phyloP scores from a whole-genome alignment of 768 basidiomycete species.

The Suillus placidus region DNA sequence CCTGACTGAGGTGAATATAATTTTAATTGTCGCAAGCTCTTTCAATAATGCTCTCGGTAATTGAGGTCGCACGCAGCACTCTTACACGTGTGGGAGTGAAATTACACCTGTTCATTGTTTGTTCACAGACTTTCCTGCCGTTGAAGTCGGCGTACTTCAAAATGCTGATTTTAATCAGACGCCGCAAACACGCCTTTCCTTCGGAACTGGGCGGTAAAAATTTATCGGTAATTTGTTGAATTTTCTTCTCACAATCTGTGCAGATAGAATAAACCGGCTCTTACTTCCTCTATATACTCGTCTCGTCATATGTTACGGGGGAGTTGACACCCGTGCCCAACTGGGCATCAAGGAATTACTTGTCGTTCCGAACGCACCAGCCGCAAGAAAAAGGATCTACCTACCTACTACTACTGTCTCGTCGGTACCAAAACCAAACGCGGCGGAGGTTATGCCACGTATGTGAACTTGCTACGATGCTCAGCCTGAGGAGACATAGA shows the following conservation, averaged over 20 bases:
- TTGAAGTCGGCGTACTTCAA: constrained; percentile 54
- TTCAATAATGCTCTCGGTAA: neutral
- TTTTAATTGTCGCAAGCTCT: neutral
- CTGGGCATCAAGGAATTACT: constrained; percentile 39
- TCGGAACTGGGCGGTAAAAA: constrained; percentile 31
- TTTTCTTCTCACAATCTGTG: constrained; percentile 10
- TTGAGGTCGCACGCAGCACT: constrained; percentile 50
- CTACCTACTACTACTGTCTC: constrained; percentile 20
- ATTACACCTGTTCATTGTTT: constrained; percentile 49
- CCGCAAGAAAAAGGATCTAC: neutral
- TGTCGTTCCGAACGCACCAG: constrained; percentile 15
- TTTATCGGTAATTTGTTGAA: neutral
- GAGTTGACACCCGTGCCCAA: constrained; percentile 34
- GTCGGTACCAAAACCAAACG: constrained; percentile 2
- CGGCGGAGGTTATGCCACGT: constrained; percentile 41
- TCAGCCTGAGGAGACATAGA: neutral
- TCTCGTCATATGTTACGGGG: constrained; percentile 30
- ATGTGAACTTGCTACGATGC: constrained; percentile 20
- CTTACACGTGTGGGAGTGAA: constrained; percentile 45
- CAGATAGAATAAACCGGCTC: constrained; percentile 36
- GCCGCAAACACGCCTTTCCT: constrained; percentile 32
- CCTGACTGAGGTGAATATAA: constrained; percentile 51
- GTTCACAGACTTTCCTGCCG: constrained; percentile 40
- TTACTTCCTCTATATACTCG: constrained; percentile 37
- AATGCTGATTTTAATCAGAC: constrained; percentile 45